Evolutionary conservation across 257 asterid genomes (phyloP), one percentile per base, ranked within the genome.

Genomic region (Misopates orontium): DNA sequence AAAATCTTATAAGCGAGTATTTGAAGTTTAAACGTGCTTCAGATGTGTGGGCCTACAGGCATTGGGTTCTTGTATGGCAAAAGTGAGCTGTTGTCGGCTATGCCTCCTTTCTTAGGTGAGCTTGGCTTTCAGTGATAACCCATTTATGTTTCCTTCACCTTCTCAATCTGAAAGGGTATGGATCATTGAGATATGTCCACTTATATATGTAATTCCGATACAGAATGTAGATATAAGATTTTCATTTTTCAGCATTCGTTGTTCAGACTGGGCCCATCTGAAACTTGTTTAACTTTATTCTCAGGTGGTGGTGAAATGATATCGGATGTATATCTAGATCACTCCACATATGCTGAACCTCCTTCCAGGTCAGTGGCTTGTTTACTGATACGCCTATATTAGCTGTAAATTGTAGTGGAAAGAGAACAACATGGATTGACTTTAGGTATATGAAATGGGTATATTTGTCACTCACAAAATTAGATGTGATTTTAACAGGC

Each of bases 21-120:
- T 80, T 75, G 83, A 82, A 82, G 60, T 84, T 75, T 93, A 82
- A 83, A 77, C 87, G 68, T 90, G 80, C 84, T 83, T 90, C 97
- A 94, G 99, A 94, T 94, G 99, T 94, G 99, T 86, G 99, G 99
- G 83, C 99, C 97, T 80, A 94, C 99, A 88, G 99, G 99, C 96
- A 71, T 94, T 20, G 99, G 99, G 72, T 88, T 94, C 88, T 83
- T 94, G 73, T 86, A 90, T 66, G 96, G 97, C 42, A 94, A 88
- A 76, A 75, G 79, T 40, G 92, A 88, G 79, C 84, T 86, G 73
- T 77, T 94, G 77, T 76, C 80, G 39, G 76, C 78, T 67, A 94
- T 94, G 99, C 97, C 95, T 67, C 99, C 99, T 70, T 94, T 94
- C 82, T 73, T 90, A 73, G 96, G 98, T 83, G 73, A 75, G 91